These are phyloP conservation scores for Corrigiola litoralis DNA, from an alignment of 179 eudicot genomes.

Conservation along the genomic window DNA sequence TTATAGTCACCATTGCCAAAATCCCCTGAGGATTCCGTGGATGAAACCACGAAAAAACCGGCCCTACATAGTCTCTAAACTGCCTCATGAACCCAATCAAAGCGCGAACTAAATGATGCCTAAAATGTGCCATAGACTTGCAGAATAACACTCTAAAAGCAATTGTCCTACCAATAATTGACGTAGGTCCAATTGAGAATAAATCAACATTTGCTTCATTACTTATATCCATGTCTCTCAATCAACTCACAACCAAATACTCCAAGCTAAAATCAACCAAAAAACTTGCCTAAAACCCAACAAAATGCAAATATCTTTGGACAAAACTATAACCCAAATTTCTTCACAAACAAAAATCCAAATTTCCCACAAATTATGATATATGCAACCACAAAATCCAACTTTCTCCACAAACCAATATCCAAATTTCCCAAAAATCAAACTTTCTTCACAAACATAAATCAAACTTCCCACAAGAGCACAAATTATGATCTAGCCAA, in stretches of 20 bases:
- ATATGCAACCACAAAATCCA: not conserved
- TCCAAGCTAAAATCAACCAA: not conserved
- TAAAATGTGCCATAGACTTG: constrained; percentile 71
- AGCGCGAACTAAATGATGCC: constrained; percentile 35
- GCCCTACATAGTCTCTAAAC: constrained; percentile 32
- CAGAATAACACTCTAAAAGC: constrained; percentile 78
- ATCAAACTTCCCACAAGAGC: not conserved
- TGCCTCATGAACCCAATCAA: constrained; percentile 29
- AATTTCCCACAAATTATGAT: constrained; percentile 1
- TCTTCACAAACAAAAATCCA: not conserved
- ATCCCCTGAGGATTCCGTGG: constrained; percentile 94
- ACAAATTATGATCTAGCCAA: not conserved
- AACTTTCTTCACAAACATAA: not conserved
- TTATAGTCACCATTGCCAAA: constrained; percentile 59
- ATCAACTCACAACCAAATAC: too few species aligned
- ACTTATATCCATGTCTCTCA: constrained; percentile 72
- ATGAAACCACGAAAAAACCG: constrained; percentile 74
- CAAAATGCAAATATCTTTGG: not conserved
- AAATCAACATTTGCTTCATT: constrained; percentile 64
- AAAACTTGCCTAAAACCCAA: too few species aligned
- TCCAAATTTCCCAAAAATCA: not conserved
- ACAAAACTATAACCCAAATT: not conserved
- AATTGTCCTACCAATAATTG: constrained; percentile 71
- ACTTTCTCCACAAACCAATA: not conserved
- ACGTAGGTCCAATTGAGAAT: constrained; percentile 76